Base-by-base conservation (phyloP, 78 protist genomes). In the Fonticula alba region DNA sequence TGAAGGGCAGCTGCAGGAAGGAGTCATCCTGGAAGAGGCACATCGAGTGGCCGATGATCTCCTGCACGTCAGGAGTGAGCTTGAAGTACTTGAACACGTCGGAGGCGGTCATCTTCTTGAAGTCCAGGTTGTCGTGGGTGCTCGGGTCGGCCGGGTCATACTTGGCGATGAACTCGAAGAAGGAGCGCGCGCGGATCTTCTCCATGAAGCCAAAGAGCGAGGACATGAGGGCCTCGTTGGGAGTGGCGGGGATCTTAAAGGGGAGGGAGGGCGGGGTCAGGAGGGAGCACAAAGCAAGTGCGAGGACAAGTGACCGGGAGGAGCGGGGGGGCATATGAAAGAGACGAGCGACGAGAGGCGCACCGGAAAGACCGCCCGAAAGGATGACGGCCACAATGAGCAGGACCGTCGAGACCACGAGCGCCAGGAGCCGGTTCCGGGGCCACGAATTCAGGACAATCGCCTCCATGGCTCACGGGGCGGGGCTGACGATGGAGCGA, bases 151-250 rank as follows among this genome's bases (percentile, higher is more conserved):
- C 70, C 20, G 41, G 80, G 41, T 92, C 88, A 57, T 64, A 83
- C 50, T 78, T 62, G 53, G 41, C 63, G 17, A 86, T 85, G 55
- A 62, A 95, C 35, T n/a, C 40, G 55, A 95, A 66, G 81, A 95
- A 84, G 55, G 82, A 84, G 33, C 62, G 66, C 37, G 66, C 43
- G 17, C 93, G 67, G n/a, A 77, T 35, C 92, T 96, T 96, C 75
- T 96, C 97, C 31, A 92, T 82, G 66, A 91, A 2, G 52, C 98
- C 98, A 83, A 95, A 72, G 41, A 95, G 78, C 56, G 85, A 20
- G 11, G 96, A 78, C n/a, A 47, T 37, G 59, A 84, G 75, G 0
- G 95, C 97, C 66, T 93, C 98, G 15, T 31, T 38, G 50, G 66
- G 92, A 1, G 90, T 87, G 19, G 85, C 69, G n/a, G 99, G 99